Evolutionary conservation across 2,329 filamentous ascomycete genomes (phyloP).

Genomic region (Trichoderma sp.): DNA sequence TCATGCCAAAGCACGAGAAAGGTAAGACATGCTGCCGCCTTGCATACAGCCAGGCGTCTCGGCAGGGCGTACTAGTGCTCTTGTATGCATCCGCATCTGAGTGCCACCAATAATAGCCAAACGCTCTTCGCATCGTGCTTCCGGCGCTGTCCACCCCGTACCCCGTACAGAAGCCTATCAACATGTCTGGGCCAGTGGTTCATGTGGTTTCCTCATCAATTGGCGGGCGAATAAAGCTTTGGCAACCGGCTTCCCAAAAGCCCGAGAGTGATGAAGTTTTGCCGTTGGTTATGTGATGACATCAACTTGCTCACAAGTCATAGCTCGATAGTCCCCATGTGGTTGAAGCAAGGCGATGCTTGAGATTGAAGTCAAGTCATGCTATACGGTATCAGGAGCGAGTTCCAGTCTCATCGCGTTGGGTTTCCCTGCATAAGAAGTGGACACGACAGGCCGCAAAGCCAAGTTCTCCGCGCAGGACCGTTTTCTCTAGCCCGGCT

Average conservation of each 20-base stretch:
- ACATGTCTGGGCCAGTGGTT: neutral
- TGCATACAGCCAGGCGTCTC: neutral
- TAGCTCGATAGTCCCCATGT: neutral
- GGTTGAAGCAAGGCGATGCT: neutral
- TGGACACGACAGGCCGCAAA: neutral
- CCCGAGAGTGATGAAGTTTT: neutral
- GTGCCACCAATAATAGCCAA: neutral
- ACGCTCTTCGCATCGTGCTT: neutral
- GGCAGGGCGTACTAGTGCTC: neutral
- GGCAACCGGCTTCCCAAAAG: neutral
- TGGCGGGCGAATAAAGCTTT: neutral
- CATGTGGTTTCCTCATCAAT: neutral
- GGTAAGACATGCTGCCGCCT: constrained; percentile 13
- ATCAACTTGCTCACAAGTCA: neutral
- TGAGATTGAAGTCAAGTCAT: neutral
- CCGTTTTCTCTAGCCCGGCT: neutral
- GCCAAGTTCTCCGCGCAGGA: neutral
- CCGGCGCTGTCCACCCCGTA: neutral
- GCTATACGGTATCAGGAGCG: neutral
- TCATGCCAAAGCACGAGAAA: constrained; percentile 17
- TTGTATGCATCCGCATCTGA: neutral
- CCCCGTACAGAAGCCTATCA: neutral
- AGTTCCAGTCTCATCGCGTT: neutral
- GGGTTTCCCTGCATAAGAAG: neutral
- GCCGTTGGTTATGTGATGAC: neutral